Evolutionary conservation across 495 filamentous ascomycete genomes (phyloP).

Genomic region (Tuber microsphaerosporum): DNA sequence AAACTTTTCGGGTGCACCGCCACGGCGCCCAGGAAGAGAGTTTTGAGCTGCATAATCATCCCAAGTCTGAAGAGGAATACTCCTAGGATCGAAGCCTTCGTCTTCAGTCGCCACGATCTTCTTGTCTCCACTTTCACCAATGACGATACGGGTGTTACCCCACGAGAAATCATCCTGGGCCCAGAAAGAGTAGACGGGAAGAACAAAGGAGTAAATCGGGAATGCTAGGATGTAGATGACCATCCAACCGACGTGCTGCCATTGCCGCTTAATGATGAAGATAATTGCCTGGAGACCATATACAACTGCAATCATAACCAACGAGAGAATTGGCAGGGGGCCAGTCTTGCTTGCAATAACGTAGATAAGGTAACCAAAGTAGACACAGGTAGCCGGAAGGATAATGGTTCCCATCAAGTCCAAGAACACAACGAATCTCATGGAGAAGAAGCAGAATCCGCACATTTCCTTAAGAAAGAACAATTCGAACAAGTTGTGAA

Average conservation of each 20-base stretch:
- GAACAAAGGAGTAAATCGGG: constrained; percentile 84
- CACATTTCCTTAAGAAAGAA: constrained; percentile 84
- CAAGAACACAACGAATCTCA: constrained; percentile 95
- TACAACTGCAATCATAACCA: constrained; percentile 79
- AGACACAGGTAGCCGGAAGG: constrained; percentile 82
- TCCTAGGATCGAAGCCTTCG: constrained; percentile 79
- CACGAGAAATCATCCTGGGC: constrained; percentile 97
- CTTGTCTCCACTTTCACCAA: constrained; percentile 85
- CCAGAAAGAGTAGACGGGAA: constrained; percentile 98
- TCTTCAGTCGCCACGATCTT: constrained; percentile 81
- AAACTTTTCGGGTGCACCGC: constrained; percentile 59
- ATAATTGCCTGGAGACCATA: constrained; percentile 94
- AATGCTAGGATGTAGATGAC: constrained; percentile 92
- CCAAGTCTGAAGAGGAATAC: constrained; percentile 91
- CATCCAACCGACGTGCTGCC: constrained; percentile 99
- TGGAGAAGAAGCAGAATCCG: constrained; percentile 98
- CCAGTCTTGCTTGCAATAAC: constrained; percentile 61
- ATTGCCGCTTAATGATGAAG: constrained; percentile 91
- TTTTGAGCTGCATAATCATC: constrained; percentile 93
- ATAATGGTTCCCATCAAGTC: constrained; percentile 92
- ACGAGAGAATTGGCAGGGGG: constrained; percentile 75
- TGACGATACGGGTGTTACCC: constrained; percentile 96
- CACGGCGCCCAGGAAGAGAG: constrained; percentile 84
- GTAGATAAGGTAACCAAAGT: constrained; percentile 87
- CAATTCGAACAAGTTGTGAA: constrained; percentile 89